These are phyloP conservation scores for Termitomyces sp. DNA, from an alignment of 768 basidiomycete species.

Conservation along the genomic window DNA sequence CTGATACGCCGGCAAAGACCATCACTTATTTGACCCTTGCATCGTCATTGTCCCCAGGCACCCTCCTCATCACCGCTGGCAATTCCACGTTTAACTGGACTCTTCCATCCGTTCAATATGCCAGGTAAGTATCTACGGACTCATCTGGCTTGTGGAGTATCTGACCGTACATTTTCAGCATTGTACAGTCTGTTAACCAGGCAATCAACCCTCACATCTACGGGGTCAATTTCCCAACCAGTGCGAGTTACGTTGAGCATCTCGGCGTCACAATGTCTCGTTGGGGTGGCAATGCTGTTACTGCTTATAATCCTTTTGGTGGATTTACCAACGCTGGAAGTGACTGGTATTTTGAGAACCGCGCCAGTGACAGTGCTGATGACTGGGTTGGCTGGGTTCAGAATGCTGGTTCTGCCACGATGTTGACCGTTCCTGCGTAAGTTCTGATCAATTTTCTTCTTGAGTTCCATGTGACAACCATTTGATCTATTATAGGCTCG, in stretches of 20 bases:
- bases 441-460: conserved; percentile 10
- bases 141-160: background rate
- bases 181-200: conserved; percentile 30
- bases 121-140: conserved; percentile 28
- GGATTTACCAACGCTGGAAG: conserved; percentile 50
- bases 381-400: conserved; percentile 47
- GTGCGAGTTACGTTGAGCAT: conserved; percentile 39
- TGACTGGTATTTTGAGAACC: conserved; percentile 57
- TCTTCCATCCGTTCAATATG: conserved; percentile 40
- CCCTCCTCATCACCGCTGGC: conserved; percentile 38
- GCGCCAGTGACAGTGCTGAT: conserved; percentile 40
- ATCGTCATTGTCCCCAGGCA: conserved; percentile 35
- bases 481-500: conserved; percentile 34
- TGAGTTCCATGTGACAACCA: background rate
- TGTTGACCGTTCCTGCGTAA: conserved; percentile 50
- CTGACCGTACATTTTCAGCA: conserved; percentile 17
- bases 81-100: conserved; percentile 35
- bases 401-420: conserved; percentile 36
- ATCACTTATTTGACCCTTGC: conserved; percentile 47
- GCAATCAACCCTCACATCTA: conserved; percentile 48
- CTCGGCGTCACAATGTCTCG: conserved; percentile 47
- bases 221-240: conserved; percentile 53
- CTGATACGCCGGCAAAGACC: conserved; percentile 42
- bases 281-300: conserved; percentile 55
- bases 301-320: conserved; percentile 49